Percentiles rank a stretch among this genome's conserved stretches.
Evolutionary conservation across 129 eudicot genomes (phyloP).

Genomic region (Dittrichia graveolens): DNA sequence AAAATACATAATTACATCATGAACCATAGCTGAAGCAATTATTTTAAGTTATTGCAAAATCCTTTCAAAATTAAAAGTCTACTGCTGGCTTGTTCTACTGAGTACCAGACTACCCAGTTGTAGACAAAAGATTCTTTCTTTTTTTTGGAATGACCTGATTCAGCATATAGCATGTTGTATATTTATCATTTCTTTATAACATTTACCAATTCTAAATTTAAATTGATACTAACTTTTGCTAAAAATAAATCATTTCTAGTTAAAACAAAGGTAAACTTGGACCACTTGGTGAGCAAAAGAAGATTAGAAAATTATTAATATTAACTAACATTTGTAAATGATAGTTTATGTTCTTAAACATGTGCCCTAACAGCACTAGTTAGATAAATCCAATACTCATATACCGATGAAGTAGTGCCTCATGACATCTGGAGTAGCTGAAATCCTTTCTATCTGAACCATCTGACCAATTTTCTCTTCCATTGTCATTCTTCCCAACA

Average conservation of each 20-base stretch:
- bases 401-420: constrained; percentile 56
- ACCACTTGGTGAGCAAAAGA: no score
- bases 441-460: constrained; percentile 58
- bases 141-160: background rate
- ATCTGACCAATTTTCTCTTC: constrained; percentile 67
- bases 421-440: constrained; percentile 54
- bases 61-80: background rate
- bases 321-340: no score
- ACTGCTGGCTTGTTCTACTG: constrained; percentile 1
- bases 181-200: no score
- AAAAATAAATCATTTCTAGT: no score
- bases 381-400: background rate
- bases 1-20: background rate
- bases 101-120: background rate
- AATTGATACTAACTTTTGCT: no score
- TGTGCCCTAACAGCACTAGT: no score
- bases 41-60: constrained; percentile 1
- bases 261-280: no score
- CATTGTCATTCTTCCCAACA: constrained; percentile 52
- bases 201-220: no score
- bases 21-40: background rate
- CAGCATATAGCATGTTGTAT: background rate
- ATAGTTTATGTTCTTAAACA: no score
- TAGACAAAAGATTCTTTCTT: background rate
- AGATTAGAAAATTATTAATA: no score